Base-by-base conservation (phyloP, 192 early-diverging fungal genomes). In the Coemansia sp. region DNA sequence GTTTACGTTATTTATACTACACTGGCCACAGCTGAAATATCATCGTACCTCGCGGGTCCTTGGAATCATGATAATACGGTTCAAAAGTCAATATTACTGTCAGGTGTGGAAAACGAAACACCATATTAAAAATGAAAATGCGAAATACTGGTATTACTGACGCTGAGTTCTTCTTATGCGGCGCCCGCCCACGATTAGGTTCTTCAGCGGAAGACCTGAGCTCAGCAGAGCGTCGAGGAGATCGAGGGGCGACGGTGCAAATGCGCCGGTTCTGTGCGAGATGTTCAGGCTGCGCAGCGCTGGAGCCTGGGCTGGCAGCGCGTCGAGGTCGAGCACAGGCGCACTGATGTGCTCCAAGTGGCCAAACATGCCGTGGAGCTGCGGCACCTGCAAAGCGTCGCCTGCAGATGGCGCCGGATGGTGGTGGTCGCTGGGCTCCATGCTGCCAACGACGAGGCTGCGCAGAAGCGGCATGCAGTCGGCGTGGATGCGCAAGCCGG, bases 371-470 rank as follows among this genome's bases (percentile, higher is more conserved):
- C 72, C 72, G 7, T 60, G 66, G 16, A 73, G 53, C 18, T 62
- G 41, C 43, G 72, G 72, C 44, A 68, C 41, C 38, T 68, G 72
- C 41, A 62, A 51, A 1, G 66, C 62, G 38, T 65, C 71, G 12
- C 44, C 57, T 6, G 62, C 26, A 0, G 66, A 20, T 20, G 65
- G 60, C 33, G 65, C 38, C 12, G 71, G 64, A 15, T 63, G 65
- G 64, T 63, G 60, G 64, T 58, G 60, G 56, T 72, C 70, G 52
- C 64, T 64, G 63, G 70, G 70, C 63, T 72, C 70, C 70, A 72
- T 60, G 45, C 23, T 5, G 30, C 46, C 63, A 10, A 72, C 58
- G 0, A 34, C 38, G 44, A 72, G 23, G 39, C 51, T 23, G 58
- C 65, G 63, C 55, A 72, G 56, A 2, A 4, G 15, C 1, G 70